Evolutionary conservation across 805 yeast genomes (phyloP).

Genomic region (Diddensiella santjacobensis): DNA sequence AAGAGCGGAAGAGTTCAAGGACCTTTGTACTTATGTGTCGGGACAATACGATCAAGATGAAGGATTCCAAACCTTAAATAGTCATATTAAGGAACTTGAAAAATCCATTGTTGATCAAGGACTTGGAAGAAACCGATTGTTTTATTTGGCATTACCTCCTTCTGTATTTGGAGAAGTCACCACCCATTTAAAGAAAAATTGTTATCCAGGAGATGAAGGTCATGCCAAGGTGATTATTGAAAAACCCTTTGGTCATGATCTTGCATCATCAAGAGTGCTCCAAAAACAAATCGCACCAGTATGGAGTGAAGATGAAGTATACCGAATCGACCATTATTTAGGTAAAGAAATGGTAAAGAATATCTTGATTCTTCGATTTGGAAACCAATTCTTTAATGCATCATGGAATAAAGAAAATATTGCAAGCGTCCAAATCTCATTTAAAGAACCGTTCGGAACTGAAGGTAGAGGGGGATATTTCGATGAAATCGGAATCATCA

Average conservation of each 20-base stretch:
- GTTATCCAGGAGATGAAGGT: slow-evolving; percentile 63
- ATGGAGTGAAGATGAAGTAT: slow-evolving; percentile 86
- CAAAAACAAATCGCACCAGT: slow-evolving; percentile 77
- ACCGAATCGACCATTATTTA: slow-evolving; percentile 93
- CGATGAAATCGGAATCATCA: slow-evolving; percentile 88
- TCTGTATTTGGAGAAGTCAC: slow-evolving; percentile 82
- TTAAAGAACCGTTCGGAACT: slow-evolving; percentile 98
- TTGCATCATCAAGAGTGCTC: slow-evolving; percentile 69
- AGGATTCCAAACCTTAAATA: slow-evolving; percentile 60
- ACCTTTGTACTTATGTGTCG: slow-evolving; percentile 60
- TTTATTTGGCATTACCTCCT: slow-evolving; percentile 94
- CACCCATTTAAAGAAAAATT: slow-evolving; percentile 59
- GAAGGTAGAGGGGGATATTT: slow-evolving; percentile 99
- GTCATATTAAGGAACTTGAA: slow-evolving; percentile 59
- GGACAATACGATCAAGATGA: slow-evolving; percentile 80
- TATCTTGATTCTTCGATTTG: slow-evolving; percentile 82
- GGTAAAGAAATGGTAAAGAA: slow-evolving; percentile 99
- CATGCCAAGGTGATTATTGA: slow-evolving; percentile 82
- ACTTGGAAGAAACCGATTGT: slow-evolving; percentile 65
- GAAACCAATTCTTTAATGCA: slow-evolving; percentile 82
- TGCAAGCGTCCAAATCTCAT: slow-evolving; percentile 77
- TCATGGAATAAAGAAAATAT: slow-evolving; percentile 83
- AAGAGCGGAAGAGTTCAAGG: slow-evolving; percentile 57
- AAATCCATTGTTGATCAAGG: slow-evolving; percentile 22
- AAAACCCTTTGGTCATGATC: slow-evolving; percentile 96